These are phyloP conservation scores for Sporothrix luriei DNA, from an alignment of 2,329 filamentous ascomycete species.

Conservation along the genomic window DNA sequence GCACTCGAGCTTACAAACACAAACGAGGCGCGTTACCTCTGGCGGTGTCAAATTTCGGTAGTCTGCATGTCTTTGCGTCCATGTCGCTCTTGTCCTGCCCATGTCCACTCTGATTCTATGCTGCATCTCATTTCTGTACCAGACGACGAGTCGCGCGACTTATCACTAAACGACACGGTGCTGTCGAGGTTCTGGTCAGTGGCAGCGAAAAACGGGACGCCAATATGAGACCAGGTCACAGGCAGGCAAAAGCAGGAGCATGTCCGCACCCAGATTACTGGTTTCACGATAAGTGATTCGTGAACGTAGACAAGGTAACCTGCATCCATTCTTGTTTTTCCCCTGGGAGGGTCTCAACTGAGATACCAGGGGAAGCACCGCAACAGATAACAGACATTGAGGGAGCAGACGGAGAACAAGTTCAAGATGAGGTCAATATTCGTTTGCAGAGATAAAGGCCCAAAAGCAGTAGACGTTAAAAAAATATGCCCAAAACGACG, in stretches of 20 bases:
- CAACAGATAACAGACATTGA: too few relatives aligned
- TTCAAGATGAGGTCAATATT: not conserved
- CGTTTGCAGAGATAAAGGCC: not conserved
- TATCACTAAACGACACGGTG: not conserved
- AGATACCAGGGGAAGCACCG: not conserved
- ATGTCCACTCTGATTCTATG: not conserved
- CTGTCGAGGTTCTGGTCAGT: not conserved
- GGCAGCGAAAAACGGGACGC: not conserved
- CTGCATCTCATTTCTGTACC: not conserved
- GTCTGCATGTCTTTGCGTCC: constrained; percentile 1
- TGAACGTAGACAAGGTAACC: constrained; percentile 17
- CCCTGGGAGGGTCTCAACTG: constrained; percentile 4
- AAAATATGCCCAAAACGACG: not conserved
- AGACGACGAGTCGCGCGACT: constrained; percentile 3
- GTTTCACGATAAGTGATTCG: not conserved
- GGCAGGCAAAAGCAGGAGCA: not conserved
- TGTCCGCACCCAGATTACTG: constrained; percentile 1
- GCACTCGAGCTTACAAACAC: not conserved
- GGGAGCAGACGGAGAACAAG: too few relatives aligned
- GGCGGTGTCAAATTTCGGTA: constrained; percentile 19
- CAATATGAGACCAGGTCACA: not conserved
- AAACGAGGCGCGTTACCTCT: not conserved
- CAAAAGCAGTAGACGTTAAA: not conserved
- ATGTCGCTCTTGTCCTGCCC: too few relatives aligned
- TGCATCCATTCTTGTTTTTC: not conserved